phyloP scores from a whole-genome alignment of 2,329 filamentous ascomycete genomes.

The Cadophora malorum region DNA sequence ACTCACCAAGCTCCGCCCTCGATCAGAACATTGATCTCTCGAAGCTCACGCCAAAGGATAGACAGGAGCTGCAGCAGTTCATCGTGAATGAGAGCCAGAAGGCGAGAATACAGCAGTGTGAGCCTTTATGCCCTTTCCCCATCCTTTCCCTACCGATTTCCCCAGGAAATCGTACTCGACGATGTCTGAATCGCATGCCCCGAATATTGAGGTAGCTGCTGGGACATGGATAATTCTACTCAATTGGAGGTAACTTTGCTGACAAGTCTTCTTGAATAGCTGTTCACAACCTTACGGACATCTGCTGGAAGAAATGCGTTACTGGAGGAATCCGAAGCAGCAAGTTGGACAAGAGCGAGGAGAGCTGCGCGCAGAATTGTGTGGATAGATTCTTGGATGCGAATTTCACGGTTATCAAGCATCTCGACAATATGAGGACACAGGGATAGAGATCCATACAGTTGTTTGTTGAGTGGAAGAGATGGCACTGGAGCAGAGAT shows the following conservation, averaged over 20 bases:
- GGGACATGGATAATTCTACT: too few relatives aligned
- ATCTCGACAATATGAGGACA: constrained; percentile 71
- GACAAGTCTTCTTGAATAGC: constrained; percentile 48
- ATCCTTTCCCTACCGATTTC: neutral
- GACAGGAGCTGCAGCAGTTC: constrained; percentile 86
- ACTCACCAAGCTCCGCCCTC: constrained; percentile 36
- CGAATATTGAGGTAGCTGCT: neutral
- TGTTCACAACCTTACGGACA: constrained; percentile 72
- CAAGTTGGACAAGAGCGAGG: constrained; percentile 78
- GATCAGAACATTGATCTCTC: constrained; percentile 64
- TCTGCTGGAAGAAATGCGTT: constrained; percentile 96
- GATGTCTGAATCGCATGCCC: neutral
- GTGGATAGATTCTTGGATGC: constrained; percentile 93
- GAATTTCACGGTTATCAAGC: constrained; percentile 82
- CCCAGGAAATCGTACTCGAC: neutral
- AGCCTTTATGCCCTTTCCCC: constrained; percentile 33
- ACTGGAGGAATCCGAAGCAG: constrained; percentile 73
- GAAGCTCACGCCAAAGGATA: constrained; percentile 81
- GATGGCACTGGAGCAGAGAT: neutral
- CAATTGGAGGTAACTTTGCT: too few relatives aligned
- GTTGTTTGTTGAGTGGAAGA: neutral
- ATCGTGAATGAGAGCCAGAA: constrained; percentile 86
- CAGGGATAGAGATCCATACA: constrained; percentile 19
- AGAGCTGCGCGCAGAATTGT: constrained; percentile 87
- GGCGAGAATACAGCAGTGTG: constrained; percentile 64